Conservation (phyloP, 495 filamentous ascomycete species). For the Neurospora hispaniola region DNA sequence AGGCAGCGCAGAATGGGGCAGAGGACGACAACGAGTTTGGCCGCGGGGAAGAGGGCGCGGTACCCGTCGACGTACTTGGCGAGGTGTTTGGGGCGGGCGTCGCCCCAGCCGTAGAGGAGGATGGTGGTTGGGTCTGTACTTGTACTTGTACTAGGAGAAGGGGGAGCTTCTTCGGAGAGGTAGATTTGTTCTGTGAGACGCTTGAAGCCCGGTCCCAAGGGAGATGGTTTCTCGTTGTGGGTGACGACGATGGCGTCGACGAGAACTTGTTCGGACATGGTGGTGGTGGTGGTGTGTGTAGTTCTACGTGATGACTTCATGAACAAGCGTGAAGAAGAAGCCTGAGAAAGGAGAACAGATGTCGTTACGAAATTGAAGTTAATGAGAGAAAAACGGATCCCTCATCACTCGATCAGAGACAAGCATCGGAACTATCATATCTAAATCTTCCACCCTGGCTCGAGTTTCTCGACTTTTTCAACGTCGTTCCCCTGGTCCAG, state of each 20-base stretch:
- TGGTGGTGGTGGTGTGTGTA: not conserved
- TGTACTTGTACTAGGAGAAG: not conserved
- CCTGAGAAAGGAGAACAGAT: not conserved
- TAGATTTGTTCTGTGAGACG: conserved; percentile 30
- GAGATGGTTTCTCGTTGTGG: not conserved
- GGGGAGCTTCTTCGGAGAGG: conserved; percentile 10
- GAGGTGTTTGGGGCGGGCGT: conserved; percentile 41
- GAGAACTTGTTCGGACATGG: not conserved
- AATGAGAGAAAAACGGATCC: not conserved
- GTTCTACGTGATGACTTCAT: too few relatives aligned
- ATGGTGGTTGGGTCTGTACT: conserved; percentile 26
- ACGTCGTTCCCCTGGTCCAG: not conserved
- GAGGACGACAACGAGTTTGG: conserved; percentile 38
- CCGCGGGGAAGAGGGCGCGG: conserved; percentile 35
- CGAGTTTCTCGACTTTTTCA: not conserved
- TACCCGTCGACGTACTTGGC: conserved; percentile 45
- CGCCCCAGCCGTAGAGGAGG: conserved; percentile 45
- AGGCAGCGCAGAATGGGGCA: conserved; percentile 36
- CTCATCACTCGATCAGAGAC: not conserved
- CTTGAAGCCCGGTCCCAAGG: conserved; percentile 22
- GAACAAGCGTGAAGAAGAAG: not conserved
- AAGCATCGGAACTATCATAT: not conserved
- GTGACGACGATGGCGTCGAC: not conserved
- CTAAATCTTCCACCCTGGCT: too few relatives aligned
- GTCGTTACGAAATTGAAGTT: not conserved